Base-by-base conservation (phyloP, 2,329 filamentous ascomycete species). In the Trichoderma sp. region DNA sequence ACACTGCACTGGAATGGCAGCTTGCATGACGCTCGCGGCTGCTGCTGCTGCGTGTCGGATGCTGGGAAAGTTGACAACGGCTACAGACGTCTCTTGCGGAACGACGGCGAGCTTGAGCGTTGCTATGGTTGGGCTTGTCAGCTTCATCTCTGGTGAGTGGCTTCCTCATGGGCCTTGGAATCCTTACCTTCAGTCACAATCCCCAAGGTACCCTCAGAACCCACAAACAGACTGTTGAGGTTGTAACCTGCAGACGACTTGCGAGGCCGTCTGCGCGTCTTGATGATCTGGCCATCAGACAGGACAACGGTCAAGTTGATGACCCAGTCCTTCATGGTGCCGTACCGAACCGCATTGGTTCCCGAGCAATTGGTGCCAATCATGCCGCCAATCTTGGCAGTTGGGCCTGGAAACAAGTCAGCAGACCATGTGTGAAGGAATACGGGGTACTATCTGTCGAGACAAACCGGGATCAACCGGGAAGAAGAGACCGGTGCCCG, bases 291-390 rank as follows among this genome's bases (percentile, higher is more conserved):
- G 1, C 91, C 91, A 71, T 94, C 90, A 10, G 91, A 88, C 30
- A 94, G 83, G 1, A 94, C 91, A 1, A 93, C 89, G 0, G 91
- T 94, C 65, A 94, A 77, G 71, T 93, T 93, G 72, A 94, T 87
- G 28, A 94, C 90, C 90, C 90, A 93, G 72, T 94, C 91, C 73
- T 91, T 92, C 91, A 94, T 94, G 0, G 91, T 93, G 7, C 91
- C 91, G 72, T 94, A 94, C 69, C 87, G 84, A 47, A 93, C 90
- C 2, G 90, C 90, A 71, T 93, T 93, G 0, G 91, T 94, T 2
- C 91, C 91, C 14, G 87, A 89, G 73, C 86, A 88, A 72, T 91
- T 92, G 10, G 90, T 93, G 14, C 90, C 90, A 30, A 93, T 86
- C 91, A 94, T 94, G 48, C 90, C 90, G 57, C 90, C 90, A 70